phyloP scores from a whole-genome alignment of 495 filamentous ascomycete species.

The Penicillium paradoxum region DNA sequence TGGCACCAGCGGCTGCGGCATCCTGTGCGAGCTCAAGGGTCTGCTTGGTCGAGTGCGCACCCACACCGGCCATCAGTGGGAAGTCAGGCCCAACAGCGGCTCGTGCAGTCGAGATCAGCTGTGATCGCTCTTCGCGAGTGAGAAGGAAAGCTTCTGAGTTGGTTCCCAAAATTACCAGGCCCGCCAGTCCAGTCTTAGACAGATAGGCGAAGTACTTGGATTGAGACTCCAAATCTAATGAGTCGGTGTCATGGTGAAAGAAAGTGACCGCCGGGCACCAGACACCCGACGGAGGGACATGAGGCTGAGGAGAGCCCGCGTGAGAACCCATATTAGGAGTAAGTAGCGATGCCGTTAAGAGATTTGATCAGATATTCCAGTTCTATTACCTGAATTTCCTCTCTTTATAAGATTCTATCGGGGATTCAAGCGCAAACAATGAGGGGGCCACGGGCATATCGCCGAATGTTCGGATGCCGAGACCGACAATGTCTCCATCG shows the following conservation, averaged over 20 bases:
- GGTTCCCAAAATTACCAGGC: conserved; percentile 57
- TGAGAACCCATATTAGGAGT: conserved; percentile 11
- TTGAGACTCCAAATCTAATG: conserved; percentile 44
- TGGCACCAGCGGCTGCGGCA: conserved; percentile 50
- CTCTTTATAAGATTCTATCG: neutral
- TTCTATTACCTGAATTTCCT: neutral
- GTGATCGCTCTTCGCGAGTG: conserved; percentile 52
- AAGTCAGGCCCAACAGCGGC: conserved; percentile 43
- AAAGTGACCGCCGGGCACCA: conserved; percentile 43
- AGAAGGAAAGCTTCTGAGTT: conserved; percentile 63
- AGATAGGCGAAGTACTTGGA: conserved; percentile 53
- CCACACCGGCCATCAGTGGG: conserved; percentile 58
- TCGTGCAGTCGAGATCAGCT: conserved; percentile 49
- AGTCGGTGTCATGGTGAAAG: conserved; percentile 51
- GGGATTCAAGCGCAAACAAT: neutral
- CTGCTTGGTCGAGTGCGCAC: conserved; percentile 60
- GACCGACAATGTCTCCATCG: neutral
- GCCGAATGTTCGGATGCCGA: conserved; percentile 3
- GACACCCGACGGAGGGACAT: conserved; percentile 22
- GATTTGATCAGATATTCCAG: no score
- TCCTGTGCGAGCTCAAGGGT: conserved; percentile 54
- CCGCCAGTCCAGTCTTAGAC: conserved; percentile 48
- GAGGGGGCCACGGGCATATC: conserved; percentile 5
- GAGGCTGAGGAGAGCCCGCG: conserved; percentile 17
- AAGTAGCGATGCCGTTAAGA: neutral